Conservation (phyloP, 331 rosid species). For the Dryas integrifolia region DNA sequence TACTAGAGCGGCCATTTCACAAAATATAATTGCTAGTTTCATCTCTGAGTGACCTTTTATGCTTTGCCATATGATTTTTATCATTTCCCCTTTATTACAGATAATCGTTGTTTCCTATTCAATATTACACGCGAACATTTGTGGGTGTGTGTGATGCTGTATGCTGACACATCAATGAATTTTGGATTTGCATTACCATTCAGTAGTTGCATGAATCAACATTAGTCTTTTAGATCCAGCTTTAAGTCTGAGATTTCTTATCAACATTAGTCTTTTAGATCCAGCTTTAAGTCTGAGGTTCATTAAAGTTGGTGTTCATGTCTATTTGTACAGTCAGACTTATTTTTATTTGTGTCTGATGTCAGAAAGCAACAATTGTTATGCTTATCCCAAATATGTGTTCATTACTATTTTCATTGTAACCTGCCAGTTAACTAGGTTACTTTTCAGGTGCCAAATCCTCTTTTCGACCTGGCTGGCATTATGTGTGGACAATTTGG, state of each 20-base stretch:
- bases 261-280: not conserved
- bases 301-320: not conserved
- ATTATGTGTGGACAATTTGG: conserved; percentile 99
- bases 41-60: not conserved
- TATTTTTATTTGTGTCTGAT: not conserved
- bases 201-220: not conserved
- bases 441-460: conserved; percentile 85
- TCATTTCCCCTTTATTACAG: not conserved
- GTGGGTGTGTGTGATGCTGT: not conserved
- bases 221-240: not conserved
- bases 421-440: conserved; percentile 19
- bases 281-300: not conserved
- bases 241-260: not conserved
- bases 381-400: not conserved
- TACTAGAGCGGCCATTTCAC: conserved; percentile 15
- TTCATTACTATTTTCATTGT: conserved; percentile 6
- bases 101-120: not conserved
- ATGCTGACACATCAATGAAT: not conserved
- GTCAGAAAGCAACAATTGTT: not conserved
- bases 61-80: not conserved
- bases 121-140: not conserved
- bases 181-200: not conserved
- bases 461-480: conserved; percentile 98
- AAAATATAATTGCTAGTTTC: not conserved
- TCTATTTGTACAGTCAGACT: not conserved